Conservation (phyloP, 2,329 filamentous ascomycete species). For the Hypoxylon sp. region DNA sequence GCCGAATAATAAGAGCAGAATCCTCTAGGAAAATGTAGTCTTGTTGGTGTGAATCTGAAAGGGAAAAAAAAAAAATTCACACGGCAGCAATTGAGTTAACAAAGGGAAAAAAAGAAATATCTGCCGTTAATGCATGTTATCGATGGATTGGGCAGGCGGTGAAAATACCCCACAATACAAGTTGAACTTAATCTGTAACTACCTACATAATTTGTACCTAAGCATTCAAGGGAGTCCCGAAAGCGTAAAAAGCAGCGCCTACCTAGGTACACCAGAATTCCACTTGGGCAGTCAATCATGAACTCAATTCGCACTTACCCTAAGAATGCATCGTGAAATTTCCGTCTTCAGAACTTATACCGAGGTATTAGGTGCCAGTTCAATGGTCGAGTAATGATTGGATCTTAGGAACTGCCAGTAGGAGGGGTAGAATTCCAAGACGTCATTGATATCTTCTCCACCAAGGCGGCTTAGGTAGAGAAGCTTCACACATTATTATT, state of each 20-base stretch:
- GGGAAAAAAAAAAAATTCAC: neutral
- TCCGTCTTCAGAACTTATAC: neutral
- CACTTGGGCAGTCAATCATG: too few species aligned
- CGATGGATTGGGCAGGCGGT: slow-evolving; percentile 49
- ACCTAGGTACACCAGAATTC: too few species aligned
- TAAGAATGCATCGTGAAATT: neutral
- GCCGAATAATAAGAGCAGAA: neutral
- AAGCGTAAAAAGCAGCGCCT: too few species aligned
- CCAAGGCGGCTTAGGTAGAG: neutral
- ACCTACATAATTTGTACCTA: too few species aligned
- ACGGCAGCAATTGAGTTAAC: slow-evolving; percentile 24
- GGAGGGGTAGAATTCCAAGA: slow-evolving; percentile 27
- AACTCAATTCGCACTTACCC: neutral
- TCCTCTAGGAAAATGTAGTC: neutral
- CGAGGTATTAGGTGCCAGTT: neutral
- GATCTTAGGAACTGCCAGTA: neutral
- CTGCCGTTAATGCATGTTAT: slow-evolving; percentile 44
- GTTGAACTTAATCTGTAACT: slow-evolving; percentile 1
- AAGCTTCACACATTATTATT: slow-evolving; percentile 14
- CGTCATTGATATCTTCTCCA: slow-evolving; percentile 23
- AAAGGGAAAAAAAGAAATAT: slow-evolving; percentile 43
- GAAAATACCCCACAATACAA: slow-evolving; percentile 41
- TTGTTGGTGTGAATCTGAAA: slow-evolving; percentile 7
- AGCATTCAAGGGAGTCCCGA: neutral
- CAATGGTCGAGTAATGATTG: neutral